phyloP scores from a whole-genome alignment of 2,329 filamentous ascomycete genomes.

The Zasmidium cellare region DNA sequence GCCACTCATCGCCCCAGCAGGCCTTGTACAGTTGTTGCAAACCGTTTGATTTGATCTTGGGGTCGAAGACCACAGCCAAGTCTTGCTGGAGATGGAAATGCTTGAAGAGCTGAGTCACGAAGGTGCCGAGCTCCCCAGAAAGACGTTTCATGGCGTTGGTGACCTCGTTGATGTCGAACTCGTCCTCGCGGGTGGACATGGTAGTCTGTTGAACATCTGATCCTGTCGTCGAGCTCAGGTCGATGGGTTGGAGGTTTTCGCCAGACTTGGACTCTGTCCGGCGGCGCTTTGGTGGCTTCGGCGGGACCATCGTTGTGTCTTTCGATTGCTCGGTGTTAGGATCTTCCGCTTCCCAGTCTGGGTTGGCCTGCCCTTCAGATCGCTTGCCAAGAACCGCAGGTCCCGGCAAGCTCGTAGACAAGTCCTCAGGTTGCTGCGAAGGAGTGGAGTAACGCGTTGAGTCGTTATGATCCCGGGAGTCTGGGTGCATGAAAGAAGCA shows the following conservation, averaged over 20 bases:
- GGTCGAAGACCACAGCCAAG: not conserved
- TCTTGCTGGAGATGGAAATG: not conserved
- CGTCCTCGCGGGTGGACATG: not conserved
- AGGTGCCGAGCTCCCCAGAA: not conserved
- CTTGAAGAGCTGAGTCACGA: not conserved
- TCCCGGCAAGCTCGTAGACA: too few species aligned
- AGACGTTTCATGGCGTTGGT: not conserved
- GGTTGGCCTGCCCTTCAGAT: too few species aligned
- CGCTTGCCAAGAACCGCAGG: too few species aligned
- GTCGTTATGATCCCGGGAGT: too few species aligned
- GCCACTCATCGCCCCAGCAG: not conserved
- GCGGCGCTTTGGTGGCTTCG: not conserved
- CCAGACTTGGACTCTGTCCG: not conserved
- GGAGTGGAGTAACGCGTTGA: too few species aligned
- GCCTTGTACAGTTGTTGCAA: not conserved
- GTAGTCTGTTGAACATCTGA: not conserved
- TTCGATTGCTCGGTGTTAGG: too few species aligned
- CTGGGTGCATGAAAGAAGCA: too few species aligned
- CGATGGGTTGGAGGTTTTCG: not conserved
- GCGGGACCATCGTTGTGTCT: not conserved
- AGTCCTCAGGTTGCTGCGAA: too few species aligned
- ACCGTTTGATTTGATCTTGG: not conserved
- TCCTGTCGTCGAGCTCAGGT: not conserved
- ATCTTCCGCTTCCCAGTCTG: too few species aligned
- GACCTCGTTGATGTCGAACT: not conserved